phyloP scores from a whole-genome alignment of 2,329 filamentous ascomycete genomes.

The Talaromyces islandicus region DNA sequence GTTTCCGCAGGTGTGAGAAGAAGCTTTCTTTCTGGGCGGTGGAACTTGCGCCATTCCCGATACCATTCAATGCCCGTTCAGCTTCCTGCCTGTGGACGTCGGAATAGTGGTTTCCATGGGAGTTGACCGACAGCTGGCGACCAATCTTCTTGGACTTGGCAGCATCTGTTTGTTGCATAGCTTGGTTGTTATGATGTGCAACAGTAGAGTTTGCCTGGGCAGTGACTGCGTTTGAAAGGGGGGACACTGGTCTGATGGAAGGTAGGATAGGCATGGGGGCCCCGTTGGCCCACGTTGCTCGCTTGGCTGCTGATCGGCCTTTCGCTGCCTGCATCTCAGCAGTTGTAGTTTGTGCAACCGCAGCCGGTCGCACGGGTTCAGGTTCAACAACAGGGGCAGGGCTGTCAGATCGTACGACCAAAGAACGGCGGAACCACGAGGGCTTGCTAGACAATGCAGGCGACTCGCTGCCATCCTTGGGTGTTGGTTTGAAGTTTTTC shows the following conservation, averaged over 20 bases:
- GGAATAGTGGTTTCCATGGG: constrained; percentile 86
- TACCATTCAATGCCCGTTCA: constrained; percentile 81
- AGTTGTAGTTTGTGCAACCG: constrained; percentile 35
- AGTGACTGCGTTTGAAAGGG: constrained; percentile 88
- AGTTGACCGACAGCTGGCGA: constrained; percentile 85
- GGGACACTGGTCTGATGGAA: constrained; percentile 89
- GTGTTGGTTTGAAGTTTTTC: constrained; percentile 54
- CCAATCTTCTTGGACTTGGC: constrained; percentile 87
- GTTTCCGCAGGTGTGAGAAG: constrained; percentile 93
- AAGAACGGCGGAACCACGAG: constrained; percentile 94
- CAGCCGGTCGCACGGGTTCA: constrained; percentile 34
- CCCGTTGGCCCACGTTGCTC: constrained; percentile 89
- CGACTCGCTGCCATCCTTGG: constrained; percentile 56
- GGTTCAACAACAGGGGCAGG: constrained; percentile 52
- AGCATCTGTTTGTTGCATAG: constrained; percentile 28
- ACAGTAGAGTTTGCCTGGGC: constrained; percentile 72
- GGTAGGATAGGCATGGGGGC: constrained; percentile 90
- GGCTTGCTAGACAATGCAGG: constrained; percentile 68
- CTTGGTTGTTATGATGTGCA: constrained; percentile 47
- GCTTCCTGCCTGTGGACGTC: constrained; percentile 87
- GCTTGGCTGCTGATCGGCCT: constrained; percentile 61
- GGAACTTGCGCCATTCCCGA: constrained; percentile 68
- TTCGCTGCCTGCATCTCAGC: constrained; percentile 41
- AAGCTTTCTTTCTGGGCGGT: constrained; percentile 88
- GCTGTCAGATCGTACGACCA: constrained; percentile 73